Evolutionary conservation across 192 early-diverging fungal species (phyloP).

Genomic region (Gryganskiella cystojenkinii): DNA sequence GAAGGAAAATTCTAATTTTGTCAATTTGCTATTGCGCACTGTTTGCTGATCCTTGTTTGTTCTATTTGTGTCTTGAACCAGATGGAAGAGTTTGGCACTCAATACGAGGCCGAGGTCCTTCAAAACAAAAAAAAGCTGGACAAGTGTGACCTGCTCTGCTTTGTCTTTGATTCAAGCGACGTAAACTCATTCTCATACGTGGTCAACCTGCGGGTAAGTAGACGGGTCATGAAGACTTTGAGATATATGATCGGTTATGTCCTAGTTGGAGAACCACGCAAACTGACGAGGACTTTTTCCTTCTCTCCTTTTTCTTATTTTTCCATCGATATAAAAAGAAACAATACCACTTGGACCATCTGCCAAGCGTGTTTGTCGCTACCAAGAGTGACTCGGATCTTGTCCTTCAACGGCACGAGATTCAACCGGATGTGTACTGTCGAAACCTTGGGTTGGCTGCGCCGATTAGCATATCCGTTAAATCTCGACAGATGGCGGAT

Average conservation of each 20-base stretch:
- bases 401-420: conserved; percentile 83
- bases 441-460: conserved; percentile 83
- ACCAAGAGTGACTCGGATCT: conserved; percentile 95
- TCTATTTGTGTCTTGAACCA: conserved; percentile 43
- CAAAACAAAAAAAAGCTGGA: conserved; percentile 90
- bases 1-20: conserved; percentile 1
- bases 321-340: conserved; percentile 62
- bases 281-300: conserved; percentile 4
- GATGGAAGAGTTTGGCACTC: conserved; percentile 94
- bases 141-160: conserved; percentile 89
- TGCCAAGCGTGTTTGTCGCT: conserved; percentile 93
- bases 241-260: conserved; percentile 5
- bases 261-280: too few relatives aligned
- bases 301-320: neutral
- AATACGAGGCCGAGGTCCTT: conserved; percentile 88
- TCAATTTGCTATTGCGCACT: neutral
- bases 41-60: conserved; percentile 1
- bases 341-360: conserved; percentile 83
- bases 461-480: conserved; percentile 93
- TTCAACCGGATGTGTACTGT: conserved; percentile 96
- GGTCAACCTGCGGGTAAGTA: conserved; percentile 77
- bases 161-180: conserved; percentile 96
- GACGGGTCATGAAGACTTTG: neutral
- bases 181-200: conserved; percentile 95
- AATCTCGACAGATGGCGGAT: conserved; percentile 85